Evolutionary conservation across 441 rosid genomes (phyloP), one percentile per base, ranked within the genome.

Genomic region (Populus hybrid): DNA sequence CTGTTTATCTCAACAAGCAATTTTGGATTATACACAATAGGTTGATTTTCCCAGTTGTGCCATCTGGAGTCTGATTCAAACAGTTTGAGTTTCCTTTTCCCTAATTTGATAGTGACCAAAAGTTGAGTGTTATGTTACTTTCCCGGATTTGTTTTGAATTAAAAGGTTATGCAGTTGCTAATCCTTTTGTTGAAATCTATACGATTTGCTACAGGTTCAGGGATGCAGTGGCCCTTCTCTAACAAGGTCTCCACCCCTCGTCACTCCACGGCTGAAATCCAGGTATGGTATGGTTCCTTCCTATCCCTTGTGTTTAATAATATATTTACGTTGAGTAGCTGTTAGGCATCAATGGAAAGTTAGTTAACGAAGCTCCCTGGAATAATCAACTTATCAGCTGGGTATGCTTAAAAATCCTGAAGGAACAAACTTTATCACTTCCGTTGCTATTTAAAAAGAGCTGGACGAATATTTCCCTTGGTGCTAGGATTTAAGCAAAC

Each of bases 191-290:
- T 76, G 11, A 65, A 26, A 74, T 74, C 20, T 82, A 75, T 77
- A 90, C 87, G 89, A 66, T 84, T 82, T 72, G 40, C 72, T 73
- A 85, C 66, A 72, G 86, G 83, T 40, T 76, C 86, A n/a, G 88
- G 82, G 56, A 74, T 80, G 6, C 89, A 78, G 67, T 85, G 88
- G 89, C 82, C 87, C 71, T 84, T 83, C 74, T 74, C 81, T 36
- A 86, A 81, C 78, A 83, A 84, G 81, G 83, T 86, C 66, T 81
- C 87, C 71, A 80, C 86, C 18, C 77, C 80, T 74, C 82, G 88
- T 74, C 76, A 24, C 7, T 73, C 80, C 7, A 69, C 67, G 2
- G 38, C 81, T 23, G 89, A 84, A 77, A 59, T 74, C 53, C 87
- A 81, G 88, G 89, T 88, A 76, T 18, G 26, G 9, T 28, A 28